Evolutionary conservation across 225 moss, liverwort and hornwort species (phyloP).

Genomic region (Pseudoscleropodium purum): DNA sequence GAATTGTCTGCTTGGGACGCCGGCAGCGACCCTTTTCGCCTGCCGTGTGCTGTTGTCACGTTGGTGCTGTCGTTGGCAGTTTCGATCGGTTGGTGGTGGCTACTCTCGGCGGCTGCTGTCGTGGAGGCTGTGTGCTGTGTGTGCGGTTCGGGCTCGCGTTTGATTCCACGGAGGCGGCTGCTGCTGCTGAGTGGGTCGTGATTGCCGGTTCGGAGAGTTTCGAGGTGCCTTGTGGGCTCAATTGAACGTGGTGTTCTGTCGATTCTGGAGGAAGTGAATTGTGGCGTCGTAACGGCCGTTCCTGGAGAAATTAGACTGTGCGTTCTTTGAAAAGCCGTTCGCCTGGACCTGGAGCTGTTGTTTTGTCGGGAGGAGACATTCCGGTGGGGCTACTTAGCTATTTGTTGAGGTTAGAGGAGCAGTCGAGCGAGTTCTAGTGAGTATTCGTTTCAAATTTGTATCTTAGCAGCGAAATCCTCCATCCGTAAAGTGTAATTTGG

Average conservation of each 20-base stretch:
- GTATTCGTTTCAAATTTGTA: not conserved
- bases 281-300: not conserved
- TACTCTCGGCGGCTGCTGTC: not conserved
- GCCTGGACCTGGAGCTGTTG: not conserved
- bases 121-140: not conserved
- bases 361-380: not conserved
- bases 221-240: not conserved
- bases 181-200: not conserved
- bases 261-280: not conserved
- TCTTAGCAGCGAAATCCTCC: not conserved
- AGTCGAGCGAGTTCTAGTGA: not conserved
- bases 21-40: not conserved
- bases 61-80: not conserved
- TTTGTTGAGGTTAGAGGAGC: not conserved
- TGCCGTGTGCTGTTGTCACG: not conserved
- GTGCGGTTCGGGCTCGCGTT: not conserved
- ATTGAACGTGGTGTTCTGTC: not conserved
- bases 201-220: not conserved
- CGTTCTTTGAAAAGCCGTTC: not conserved
- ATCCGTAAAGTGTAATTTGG: not conserved
- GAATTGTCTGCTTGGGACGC: not conserved
- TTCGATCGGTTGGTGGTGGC: not conserved
- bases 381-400: not conserved
- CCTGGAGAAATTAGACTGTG: not conserved
- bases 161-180: not conserved